Base-by-base conservation (phyloP, 176 grass and related monocot genomes). In the Musa beccarii region DNA sequence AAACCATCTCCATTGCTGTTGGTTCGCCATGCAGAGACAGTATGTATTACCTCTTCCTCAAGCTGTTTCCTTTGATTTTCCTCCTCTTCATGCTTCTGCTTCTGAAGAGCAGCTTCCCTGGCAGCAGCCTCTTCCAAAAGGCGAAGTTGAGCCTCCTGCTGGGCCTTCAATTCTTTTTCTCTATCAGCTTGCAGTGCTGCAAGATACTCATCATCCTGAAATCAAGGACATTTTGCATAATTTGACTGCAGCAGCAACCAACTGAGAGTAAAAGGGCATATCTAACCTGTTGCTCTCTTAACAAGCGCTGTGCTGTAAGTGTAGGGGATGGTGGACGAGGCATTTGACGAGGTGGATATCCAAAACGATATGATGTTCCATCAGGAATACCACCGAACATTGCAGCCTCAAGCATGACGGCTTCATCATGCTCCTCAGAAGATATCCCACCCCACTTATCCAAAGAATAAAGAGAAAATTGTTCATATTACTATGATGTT, bases 401-500 rank as follows among this genome's bases (percentile, higher is more conserved):
- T 68, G 96, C 96, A 66, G 88, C 96, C 62, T 99, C 96, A 72
- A 99, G 88, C 96, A 99, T 99, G 84, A 99, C 56, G 75, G 96
- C 96, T 71, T 99, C 96, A 21, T 99, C 96, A 77, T 92, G 91
- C 77, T 99, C 96, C 84, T 91, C 78, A 16, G 87, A 91, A 65
- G 96, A 95, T 76, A 95, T 94, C 56, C 88, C 91, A 84, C 96
- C 96, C 96, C 96, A 99, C 95, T 99, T 80, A 53, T 84, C 29
- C 34, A 4, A 43, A 43, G 3, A 43, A 43, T 43, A 43, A 19
- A 80, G 11, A 23, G 76, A 26, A 3, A 77, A 52, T 54, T n/a
- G 50, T 11, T 15, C 9, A 75, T n/a, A 57, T 28, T 43, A 21
- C 0, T n/a, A 13, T 43, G 34, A 9, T 70, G 16, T 17, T 22